phyloP scores from a whole-genome alignment of 495 filamentous ascomycete genomes.

The Hyaloscypha finlandica region DNA sequence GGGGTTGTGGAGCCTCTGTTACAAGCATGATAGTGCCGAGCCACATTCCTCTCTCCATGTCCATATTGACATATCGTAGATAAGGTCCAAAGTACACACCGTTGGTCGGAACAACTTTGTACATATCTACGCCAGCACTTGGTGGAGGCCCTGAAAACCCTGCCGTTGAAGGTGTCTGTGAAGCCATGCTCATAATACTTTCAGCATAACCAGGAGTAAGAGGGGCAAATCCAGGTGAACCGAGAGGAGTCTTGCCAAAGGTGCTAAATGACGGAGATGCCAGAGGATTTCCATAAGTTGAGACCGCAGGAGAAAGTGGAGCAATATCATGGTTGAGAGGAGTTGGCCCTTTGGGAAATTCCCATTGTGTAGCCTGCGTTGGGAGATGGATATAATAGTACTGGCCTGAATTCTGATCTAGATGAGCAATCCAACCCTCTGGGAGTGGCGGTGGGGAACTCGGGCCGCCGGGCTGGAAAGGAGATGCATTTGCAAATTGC shows the following conservation, averaged over 20 bases:
- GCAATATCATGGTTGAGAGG: slow-evolving; percentile 75
- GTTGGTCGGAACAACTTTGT: slow-evolving; percentile 90
- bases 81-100: slow-evolving; percentile 99
- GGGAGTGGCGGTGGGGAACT: slow-evolving; percentile 88
- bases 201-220: slow-evolving; percentile 72
- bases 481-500: slow-evolving; percentile 45
- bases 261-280: slow-evolving; percentile 69
- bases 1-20: slow-evolving; percentile 89
- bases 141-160: slow-evolving; percentile 87
- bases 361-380: slow-evolving; percentile 97
- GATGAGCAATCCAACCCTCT: slow-evolving; percentile 97
- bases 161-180: slow-evolving; percentile 64
- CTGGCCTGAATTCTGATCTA: slow-evolving; percentile 92
- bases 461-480: slow-evolving; percentile 59
- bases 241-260: slow-evolving; percentile 70
- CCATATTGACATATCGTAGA: slow-evolving; percentile 95
- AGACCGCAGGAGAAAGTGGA: slow-evolving; percentile 77
- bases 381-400: slow-evolving; percentile 99
- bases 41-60: slow-evolving; percentile 89
- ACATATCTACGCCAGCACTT: slow-evolving; percentile 83
- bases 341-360: slow-evolving; percentile 91
- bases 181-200: slow-evolving; percentile 76
- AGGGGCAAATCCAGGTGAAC: slow-evolving; percentile 74
- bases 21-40: slow-evolving; percentile 74
- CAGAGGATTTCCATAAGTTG: slow-evolving; percentile 77